Evolutionary conservation across 257 asterid genomes (phyloP).

Genomic region (Voacanga thouarsii): DNA sequence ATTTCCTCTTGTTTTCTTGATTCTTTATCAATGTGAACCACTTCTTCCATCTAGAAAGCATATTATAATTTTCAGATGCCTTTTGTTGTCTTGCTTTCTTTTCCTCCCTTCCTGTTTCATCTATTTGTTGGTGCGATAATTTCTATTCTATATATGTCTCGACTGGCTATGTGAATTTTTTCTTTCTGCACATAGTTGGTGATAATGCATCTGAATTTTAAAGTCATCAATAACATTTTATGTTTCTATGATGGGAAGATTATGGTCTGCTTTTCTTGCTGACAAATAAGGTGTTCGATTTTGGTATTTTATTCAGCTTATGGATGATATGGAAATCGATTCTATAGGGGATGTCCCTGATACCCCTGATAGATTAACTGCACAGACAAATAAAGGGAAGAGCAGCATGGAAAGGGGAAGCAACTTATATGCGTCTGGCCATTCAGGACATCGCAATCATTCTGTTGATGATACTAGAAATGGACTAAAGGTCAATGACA

Average conservation of each 20-base stretch:
- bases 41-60: not conserved
- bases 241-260: not conserved
- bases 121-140: not conserved
- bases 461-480: slow-evolving; percentile 36
- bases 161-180: not conserved
- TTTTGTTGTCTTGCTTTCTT: not conserved
- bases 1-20: not conserved
- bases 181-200: not conserved
- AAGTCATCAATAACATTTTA: not conserved
- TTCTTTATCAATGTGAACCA: not conserved
- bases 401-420: slow-evolving; percentile 23
- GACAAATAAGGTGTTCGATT: not conserved
- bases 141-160: not conserved
- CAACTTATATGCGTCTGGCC: slow-evolving; percentile 15
- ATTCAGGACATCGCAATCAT: slow-evolving; percentile 24
- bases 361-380: slow-evolving; percentile 63
- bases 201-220: not conserved
- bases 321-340: slow-evolving; percentile 67
- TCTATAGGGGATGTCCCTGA: slow-evolving; percentile 58
- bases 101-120: not conserved
- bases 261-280: not conserved
- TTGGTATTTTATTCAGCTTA: slow-evolving; percentile 36
- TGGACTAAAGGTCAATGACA: slow-evolving; percentile 37
- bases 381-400: slow-evolving; percentile 16
- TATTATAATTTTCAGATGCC: not conserved